phyloP scores from a whole-genome alignment of 2,329 filamentous ascomycete species.

The Monilinia polystroma region DNA sequence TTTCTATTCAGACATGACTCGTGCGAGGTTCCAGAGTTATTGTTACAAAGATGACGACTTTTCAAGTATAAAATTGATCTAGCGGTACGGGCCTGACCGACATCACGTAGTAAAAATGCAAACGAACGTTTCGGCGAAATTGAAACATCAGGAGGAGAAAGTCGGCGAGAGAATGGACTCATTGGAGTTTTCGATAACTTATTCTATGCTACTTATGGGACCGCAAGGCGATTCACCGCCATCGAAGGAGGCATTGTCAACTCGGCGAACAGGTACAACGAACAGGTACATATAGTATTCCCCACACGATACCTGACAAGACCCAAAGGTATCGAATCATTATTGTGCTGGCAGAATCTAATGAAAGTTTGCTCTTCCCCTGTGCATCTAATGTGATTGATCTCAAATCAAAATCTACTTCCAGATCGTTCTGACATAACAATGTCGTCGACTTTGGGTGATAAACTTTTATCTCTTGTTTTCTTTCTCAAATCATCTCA shows the following conservation, averaged over 20 bases:
- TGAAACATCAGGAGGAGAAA: slow-evolving; percentile 5
- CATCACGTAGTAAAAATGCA: slow-evolving; percentile 15
- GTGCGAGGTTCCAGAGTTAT: background rate
- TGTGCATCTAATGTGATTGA: background rate
- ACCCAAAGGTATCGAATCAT: background rate
- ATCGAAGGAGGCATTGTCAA: slow-evolving; percentile 12
- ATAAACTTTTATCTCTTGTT: background rate
- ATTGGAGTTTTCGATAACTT: background rate
- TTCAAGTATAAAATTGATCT: background rate
- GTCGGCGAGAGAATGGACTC: slow-evolving; percentile 10
- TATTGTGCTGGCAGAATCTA: slow-evolving; percentile 11
- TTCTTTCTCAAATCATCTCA: background rate
- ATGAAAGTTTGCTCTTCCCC: background rate
- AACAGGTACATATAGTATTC: slow-evolving; percentile 2
- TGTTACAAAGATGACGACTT: background rate
- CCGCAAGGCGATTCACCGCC: slow-evolving; percentile 8
- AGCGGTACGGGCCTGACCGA: slow-evolving; percentile 10
- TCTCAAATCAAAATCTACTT: background rate
- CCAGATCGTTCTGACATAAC: background rate
- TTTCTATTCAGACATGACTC: slow-evolving; percentile 2
- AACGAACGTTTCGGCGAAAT: background rate
- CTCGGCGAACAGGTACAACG: slow-evolving; percentile 22
- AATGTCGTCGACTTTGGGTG: background rate
- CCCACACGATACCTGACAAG: slow-evolving; percentile 16
- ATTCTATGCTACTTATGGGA: background rate